These are phyloP conservation scores for Arthroderma sp. DNA, from an alignment of 2,329 filamentous ascomycete species.

Conservation along the genomic window DNA sequence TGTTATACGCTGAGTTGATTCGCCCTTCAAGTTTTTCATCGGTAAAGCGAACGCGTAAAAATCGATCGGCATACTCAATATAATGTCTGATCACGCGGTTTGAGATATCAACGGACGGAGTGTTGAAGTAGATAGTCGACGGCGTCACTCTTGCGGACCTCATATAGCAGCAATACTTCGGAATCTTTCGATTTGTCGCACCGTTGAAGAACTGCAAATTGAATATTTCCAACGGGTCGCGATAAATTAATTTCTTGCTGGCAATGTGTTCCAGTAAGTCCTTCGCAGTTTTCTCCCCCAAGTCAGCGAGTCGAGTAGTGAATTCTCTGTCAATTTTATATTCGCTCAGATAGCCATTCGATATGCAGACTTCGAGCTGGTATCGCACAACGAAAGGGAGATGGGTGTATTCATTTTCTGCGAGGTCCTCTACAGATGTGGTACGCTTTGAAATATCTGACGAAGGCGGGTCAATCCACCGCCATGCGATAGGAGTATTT, in stretches of 20 bases:
- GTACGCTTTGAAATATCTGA: conserved; percentile 15
- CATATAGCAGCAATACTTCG: conserved; percentile 60
- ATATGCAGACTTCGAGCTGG: conserved; percentile 88
- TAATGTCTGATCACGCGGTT: conserved; percentile 76
- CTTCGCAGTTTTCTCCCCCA: conserved; percentile 43
- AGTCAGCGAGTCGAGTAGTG: conserved; percentile 43
- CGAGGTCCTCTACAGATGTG: conserved; percentile 25
- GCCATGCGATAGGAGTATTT: conserved; percentile 20
- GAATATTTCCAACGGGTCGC: conserved; percentile 63
- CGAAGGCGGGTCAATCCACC: conserved; percentile 26
- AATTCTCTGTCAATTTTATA: conserved; percentile 58
- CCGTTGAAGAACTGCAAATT: conserved; percentile 33
- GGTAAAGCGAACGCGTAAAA: conserved; percentile 77
- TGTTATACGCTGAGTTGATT: conserved; percentile 44
- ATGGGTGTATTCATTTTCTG: conserved; percentile 22
- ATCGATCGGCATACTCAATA: conserved; percentile 56
- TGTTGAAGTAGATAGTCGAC: conserved; percentile 64
- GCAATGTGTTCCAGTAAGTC: conserved; percentile 62
- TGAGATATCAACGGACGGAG: conserved; percentile 69
- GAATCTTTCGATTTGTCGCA: conserved; percentile 42
- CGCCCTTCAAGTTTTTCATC: conserved; percentile 58
- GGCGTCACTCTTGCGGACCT: conserved; percentile 72
- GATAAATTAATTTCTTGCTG: conserved; percentile 48
- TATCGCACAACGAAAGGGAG: conserved; percentile 67
- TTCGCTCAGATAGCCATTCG: conserved; percentile 62